Evolutionary conservation across 768 basidiomycete genomes (phyloP), one percentile per base, ranked within the genome.

Genomic region (Tulasnella sp.): DNA sequence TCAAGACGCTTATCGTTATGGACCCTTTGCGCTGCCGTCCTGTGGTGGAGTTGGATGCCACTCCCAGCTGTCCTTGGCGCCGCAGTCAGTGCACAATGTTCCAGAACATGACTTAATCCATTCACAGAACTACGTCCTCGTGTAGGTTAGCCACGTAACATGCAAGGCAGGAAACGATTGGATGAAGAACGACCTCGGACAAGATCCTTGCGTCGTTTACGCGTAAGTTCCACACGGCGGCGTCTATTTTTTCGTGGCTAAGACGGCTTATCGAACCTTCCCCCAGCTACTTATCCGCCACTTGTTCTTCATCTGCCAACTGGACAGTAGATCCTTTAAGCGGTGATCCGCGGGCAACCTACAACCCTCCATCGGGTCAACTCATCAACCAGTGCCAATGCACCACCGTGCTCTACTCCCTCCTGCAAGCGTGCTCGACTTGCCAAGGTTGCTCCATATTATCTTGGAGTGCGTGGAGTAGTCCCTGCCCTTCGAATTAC

Each of bases 191-290:
- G 44, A 20, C n/a, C 44, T 75, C 14, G 79, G 79, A 22, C 79
- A 80, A 80, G 46, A 34, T 60, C 79, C 79, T 44, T 80, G 79
- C 74, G 42, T 80, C 34, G 74, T 80, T 40, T 42, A 77, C n/a
- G 79, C 79, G 72, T 80, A 75, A 44, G 79, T 42, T 48, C 4
- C 31, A 34, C 41, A 40, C 24, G n/a, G 42, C 40, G 72, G 34
- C 48, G 74, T 34, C 74, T 75, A 41, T 34, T n/a, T 41, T 80
- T 60, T 48, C 37, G 64, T 37, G 34, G 64, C 64, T 69, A 69
- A 69, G 64, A 37, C 64, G 64, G 64, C 64, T 69, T 69, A 69
- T 40, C 58, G 46, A 46, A n/a, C 5, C 58, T 18, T 76, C 37
- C 28, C 40, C 41, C 79, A 80, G 79, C 73, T 76, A 54, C 58